Evolutionary conservation across 306 rosid genomes (phyloP), one percentile per base, ranked within the genome.

Genomic region (Coriaria nepalensis): DNA sequence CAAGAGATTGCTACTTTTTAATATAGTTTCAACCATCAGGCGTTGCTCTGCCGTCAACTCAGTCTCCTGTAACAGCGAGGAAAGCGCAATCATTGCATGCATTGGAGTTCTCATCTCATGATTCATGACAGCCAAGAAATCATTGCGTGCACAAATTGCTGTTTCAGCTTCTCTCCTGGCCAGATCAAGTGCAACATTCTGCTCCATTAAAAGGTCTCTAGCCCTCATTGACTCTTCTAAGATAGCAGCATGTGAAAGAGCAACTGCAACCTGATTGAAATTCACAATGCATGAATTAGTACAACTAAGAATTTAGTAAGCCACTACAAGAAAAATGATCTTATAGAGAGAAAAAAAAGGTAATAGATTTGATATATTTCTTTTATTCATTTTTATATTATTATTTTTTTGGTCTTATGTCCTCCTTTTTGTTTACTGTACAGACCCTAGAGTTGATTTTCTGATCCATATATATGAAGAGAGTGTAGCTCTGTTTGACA

Each of bases 161-260:
- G 95, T 90, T 82, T 90, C 98, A 14, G 98, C 98, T 75, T 90
- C 98, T 67, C 94, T 79, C 73, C 98, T 77, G 35, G 98, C 98
- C 29, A 67, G 73, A 82, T 90, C 98, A 57, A 90, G 87, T 3
- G 95, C 95, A 73, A 85, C 75, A 63, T 90, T 90, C 79, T 90
- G 98, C 62, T 85, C 94, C 59, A 90, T 68, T n/a, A 90, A 82
- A 39, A 75, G 78, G 75, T 90, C 94, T 73, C 96, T 82, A 39
- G 98, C 98, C 68, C 93, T 82, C 95, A 77, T 90, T 9, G 98
- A 90, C 76, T 90, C 98, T 73, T 90, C 98, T 64, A 90, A 65
- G 49, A 90, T 90, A 53, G 98, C 98, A 37, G 98, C 98, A 77
- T 90, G 98, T 2, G 98, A 90, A 55, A 90, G 94, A 63, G 98